A percentile compares a stretch with the other conserved stretches of the same genome.
Conservation (phyloP, 768 basidiomycete genomes). For the Pholiota conissans region DNA sequence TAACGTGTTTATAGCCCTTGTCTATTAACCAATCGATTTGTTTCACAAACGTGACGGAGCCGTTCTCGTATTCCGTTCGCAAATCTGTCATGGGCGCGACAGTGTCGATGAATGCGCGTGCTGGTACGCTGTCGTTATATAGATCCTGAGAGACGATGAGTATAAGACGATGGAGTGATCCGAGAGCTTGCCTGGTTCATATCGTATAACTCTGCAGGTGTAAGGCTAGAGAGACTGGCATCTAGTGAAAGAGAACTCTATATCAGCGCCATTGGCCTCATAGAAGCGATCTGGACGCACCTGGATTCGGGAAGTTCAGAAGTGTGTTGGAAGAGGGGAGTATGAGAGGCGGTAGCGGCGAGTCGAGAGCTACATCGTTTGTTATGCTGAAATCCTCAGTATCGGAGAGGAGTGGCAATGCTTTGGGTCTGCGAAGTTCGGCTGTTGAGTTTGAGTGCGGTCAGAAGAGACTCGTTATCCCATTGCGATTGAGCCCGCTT, state of each 20-base stretch:
- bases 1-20: conserved; percentile 64
- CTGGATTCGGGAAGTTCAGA: conserved; percentile 13
- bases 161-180: not conserved
- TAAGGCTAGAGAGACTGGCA: conserved; percentile 12
- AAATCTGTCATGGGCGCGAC: conserved; percentile 54
- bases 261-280: not conserved
- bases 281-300: not conserved
- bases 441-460: not conserved
- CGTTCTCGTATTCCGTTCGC: conserved; percentile 66
- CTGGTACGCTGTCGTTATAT: conserved; percentile 35
- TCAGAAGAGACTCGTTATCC: not conserved
- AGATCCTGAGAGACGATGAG: conserved; percentile 22
- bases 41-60: conserved; percentile 56
- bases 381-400: not conserved
- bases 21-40: conserved; percentile 73
- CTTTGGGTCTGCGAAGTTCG: conserved; percentile 10
- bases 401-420: conserved; percentile 16
- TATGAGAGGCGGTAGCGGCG: conserved; percentile 12
- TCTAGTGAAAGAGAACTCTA: not conserved
- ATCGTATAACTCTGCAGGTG: conserved; percentile 23
- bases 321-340: conserved; percentile 14
- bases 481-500: not conserved
- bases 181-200: conserved; percentile 23
- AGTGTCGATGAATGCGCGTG: conserved; percentile 54
- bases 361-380: not conserved